A percentile compares a stretch with the other conserved stretches of the same genome.
phyloP scores from a whole-genome alignment of 2,329 filamentous ascomycete genomes.

The Coniochaeta sp. region DNA sequence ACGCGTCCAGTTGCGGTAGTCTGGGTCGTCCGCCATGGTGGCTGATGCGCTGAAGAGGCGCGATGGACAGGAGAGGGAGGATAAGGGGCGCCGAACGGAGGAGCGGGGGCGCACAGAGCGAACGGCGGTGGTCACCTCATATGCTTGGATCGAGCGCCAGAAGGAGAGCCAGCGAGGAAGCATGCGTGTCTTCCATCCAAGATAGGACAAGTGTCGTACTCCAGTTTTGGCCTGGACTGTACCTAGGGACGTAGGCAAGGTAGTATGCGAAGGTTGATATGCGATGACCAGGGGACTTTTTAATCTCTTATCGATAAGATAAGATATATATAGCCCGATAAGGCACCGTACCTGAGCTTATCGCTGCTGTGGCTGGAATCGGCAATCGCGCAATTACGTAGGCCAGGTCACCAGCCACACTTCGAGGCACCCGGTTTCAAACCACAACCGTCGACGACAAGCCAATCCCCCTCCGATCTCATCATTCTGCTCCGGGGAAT shows the following conservation, averaged over 20 bases:
- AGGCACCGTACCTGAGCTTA: background rate
- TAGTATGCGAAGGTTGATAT: background rate
- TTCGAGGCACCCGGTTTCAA: background rate
- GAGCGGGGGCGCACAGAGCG: background rate
- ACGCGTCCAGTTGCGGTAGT: slow-evolving; percentile 62
- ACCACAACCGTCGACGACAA: background rate
- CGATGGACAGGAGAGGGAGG: background rate
- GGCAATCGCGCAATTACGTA: background rate
- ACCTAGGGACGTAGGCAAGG: no score
- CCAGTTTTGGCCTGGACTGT: background rate
- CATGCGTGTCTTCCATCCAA: background rate
- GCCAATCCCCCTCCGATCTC: background rate
- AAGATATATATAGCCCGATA: no score
- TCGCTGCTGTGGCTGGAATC: background rate
- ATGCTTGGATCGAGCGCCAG: background rate
- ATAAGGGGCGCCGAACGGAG: background rate
- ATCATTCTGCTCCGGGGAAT: background rate
- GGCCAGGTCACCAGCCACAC: background rate
- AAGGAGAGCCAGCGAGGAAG: background rate
- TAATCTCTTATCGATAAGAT: slow-evolving; percentile 12
- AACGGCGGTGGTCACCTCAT: background rate
- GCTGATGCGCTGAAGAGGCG: slow-evolving; percentile 7
- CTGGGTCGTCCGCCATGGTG: slow-evolving; percentile 11
- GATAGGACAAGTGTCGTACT: background rate
- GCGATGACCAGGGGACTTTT: background rate